Conservation (phyloP, 805 yeast genomes). For the Teunomyces cretensis region DNA sequence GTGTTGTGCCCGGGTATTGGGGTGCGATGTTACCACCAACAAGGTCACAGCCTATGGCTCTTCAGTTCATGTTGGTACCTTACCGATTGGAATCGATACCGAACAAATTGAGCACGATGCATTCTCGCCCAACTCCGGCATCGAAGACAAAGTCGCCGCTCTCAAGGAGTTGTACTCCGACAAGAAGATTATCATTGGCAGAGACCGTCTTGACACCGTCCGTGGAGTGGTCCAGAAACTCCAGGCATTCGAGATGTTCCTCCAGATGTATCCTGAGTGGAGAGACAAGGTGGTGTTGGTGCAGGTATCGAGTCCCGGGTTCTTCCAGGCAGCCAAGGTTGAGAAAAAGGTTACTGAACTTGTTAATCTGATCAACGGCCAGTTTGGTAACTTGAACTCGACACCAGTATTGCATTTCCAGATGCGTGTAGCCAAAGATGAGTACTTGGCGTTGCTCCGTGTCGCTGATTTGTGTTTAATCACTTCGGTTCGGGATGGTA, state of each 20-base stretch:
- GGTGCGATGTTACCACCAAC: constrained; percentile 65
- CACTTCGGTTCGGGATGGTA: constrained; percentile 92
- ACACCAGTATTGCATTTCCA: constrained; percentile 93
- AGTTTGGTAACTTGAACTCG: constrained; percentile 76
- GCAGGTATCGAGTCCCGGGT: constrained; percentile 86
- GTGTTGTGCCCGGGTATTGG: constrained; percentile 84
- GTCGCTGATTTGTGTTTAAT: constrained; percentile 89
- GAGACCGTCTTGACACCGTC: constrained; percentile 89
- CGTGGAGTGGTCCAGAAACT: constrained; percentile 93
- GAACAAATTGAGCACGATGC: constrained; percentile 64
- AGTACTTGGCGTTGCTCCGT: constrained; percentile 82
- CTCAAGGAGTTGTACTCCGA: constrained; percentile 62
- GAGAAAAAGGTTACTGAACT: constrained; percentile 84
- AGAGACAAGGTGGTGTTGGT: constrained; percentile 80
- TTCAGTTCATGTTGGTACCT: constrained; percentile 66
- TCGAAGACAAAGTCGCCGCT: constrained; percentile 64
- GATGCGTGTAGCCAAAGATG: constrained; percentile 82
- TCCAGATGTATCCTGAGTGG: constrained; percentile 93
- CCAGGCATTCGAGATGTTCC: constrained; percentile 84
- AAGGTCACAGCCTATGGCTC: constrained; percentile 74
- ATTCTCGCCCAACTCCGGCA: constrained; percentile 33
- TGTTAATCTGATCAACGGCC: constrained; percentile 78
- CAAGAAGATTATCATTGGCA: constrained; percentile 82
- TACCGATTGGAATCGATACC: constrained; percentile 90
- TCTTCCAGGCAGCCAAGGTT: constrained; percentile 56